A percentile compares a stretch with the other conserved stretches of the same genome.
Conservation (phyloP, 2,329 filamentous ascomycete species). For the Emergomyces orientalis region DNA sequence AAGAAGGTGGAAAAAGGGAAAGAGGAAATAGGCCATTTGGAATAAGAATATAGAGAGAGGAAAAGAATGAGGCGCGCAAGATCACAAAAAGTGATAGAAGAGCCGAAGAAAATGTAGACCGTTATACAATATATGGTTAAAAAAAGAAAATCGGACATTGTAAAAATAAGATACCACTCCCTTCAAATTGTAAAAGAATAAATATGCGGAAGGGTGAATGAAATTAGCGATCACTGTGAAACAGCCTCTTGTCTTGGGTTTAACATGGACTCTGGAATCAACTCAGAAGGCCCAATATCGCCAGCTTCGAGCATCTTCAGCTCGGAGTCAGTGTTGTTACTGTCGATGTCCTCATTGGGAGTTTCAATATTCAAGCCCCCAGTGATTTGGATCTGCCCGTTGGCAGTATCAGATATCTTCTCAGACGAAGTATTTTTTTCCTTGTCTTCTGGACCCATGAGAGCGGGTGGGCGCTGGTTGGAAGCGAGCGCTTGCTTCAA, state of each 20-base stretch:
- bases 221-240: background rate
- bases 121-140: background rate
- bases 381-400: constrained; percentile 30
- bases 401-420: constrained; percentile 9
- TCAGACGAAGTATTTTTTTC: constrained; percentile 5
- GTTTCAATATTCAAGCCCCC: constrained; percentile 22
- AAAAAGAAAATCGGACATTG: background rate
- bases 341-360: constrained; percentile 19
- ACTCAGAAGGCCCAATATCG: background rate
- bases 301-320: constrained; percentile 4
- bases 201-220: background rate
- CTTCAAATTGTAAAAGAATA: background rate
- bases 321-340: constrained; percentile 3
- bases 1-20: constrained; percentile 1
- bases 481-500: constrained; percentile 78
- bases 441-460: constrained; percentile 54
- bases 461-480: constrained; percentile 78
- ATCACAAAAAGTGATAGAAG: background rate
- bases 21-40: background rate
- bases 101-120: background rate
- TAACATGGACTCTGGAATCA: background rate
- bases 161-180: background rate
- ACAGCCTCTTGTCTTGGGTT: background rate
- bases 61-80: background rate
- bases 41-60: background rate